Evolutionary conservation across 805 yeast species (phyloP).

Genomic region (Candida montana): DNA sequence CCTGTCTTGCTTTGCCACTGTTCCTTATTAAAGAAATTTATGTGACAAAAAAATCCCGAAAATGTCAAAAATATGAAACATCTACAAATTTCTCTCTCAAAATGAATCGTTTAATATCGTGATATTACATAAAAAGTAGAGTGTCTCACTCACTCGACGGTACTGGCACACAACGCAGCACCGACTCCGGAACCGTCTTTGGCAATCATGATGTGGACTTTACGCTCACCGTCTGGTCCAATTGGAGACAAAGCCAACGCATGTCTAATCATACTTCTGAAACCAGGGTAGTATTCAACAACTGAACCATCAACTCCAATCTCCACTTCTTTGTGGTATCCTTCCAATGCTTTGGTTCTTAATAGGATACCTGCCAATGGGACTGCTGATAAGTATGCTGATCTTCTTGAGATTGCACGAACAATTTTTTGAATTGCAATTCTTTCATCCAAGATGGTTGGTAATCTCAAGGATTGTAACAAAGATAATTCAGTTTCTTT

Average conservation of each 20-base stretch:
- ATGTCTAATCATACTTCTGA: slow-evolving; percentile 71
- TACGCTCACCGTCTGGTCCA: slow-evolving; percentile 70
- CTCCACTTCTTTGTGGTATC: slow-evolving; percentile 71
- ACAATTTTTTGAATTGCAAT: slow-evolving; percentile 65
- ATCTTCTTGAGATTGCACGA: slow-evolving; percentile 75
- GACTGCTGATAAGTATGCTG: slow-evolving; percentile 86
- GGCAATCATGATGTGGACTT: slow-evolving; percentile 73
- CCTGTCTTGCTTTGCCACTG: not conserved
- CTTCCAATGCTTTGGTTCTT: slow-evolving; percentile 59
- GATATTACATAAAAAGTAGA: not conserved
- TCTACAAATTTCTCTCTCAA: too few relatives aligned
- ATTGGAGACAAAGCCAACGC: slow-evolving; percentile 67
- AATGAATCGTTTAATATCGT: too few relatives aligned
- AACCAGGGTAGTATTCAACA: slow-evolving; percentile 89
- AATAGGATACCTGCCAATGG: slow-evolving; percentile 80
- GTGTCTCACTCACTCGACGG: not conserved
- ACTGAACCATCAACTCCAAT: slow-evolving; percentile 96
- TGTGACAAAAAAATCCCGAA: too few relatives aligned
- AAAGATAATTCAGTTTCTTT: slow-evolving; percentile 65
- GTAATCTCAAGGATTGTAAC: slow-evolving; percentile 51
- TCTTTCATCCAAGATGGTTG: slow-evolving; percentile 63
- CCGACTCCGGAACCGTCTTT: slow-evolving; percentile 98
- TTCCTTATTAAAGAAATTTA: too few relatives aligned
- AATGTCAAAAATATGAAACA: too few relatives aligned
- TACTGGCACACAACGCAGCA: slow-evolving; percentile 78